phyloP scores from a whole-genome alignment of 1,284 basidiomycete genomes.

The Cryptococcus hybrid region DNA sequence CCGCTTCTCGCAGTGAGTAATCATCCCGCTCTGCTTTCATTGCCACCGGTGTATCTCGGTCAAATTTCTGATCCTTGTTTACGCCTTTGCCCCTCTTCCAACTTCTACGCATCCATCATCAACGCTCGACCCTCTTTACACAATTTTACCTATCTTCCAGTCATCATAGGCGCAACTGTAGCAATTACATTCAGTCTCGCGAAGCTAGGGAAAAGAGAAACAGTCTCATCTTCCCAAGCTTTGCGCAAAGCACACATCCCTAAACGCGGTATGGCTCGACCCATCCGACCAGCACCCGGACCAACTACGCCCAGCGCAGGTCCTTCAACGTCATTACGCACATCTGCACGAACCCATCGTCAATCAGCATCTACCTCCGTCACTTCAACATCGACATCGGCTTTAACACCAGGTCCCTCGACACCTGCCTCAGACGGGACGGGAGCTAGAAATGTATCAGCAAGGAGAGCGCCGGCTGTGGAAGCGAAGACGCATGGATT shows the following conservation, averaged over 20 bases:
- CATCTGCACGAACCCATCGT: background rate
- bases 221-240: conserved; percentile 4
- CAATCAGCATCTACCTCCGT: conserved; percentile 1
- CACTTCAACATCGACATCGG: conserved; percentile 2
- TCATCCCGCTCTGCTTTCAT: background rate
- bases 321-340: background rate
- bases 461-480: conserved; percentile 7
- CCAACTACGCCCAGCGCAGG: conserved; percentile 3
- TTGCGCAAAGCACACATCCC: background rate
- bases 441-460: background rate
- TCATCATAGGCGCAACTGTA: no score
- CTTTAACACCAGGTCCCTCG: conserved; percentile 7
- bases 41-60: background rate
- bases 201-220: conserved; percentile 9
- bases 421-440: conserved; percentile 9
- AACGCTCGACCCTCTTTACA: background rate
- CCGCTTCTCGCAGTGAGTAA: no score
- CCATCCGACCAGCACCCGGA: conserved; percentile 17
- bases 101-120: background rate
- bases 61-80: background rate
- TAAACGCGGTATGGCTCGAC: conserved; percentile 18
- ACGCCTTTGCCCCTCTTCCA: background rate
- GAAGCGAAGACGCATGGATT: conserved; percentile 40
- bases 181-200: background rate
- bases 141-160: background rate